Evolutionary conservation across 108 stramenopile species (phyloP).

Genomic region (Bacterosira constricta): DNA sequence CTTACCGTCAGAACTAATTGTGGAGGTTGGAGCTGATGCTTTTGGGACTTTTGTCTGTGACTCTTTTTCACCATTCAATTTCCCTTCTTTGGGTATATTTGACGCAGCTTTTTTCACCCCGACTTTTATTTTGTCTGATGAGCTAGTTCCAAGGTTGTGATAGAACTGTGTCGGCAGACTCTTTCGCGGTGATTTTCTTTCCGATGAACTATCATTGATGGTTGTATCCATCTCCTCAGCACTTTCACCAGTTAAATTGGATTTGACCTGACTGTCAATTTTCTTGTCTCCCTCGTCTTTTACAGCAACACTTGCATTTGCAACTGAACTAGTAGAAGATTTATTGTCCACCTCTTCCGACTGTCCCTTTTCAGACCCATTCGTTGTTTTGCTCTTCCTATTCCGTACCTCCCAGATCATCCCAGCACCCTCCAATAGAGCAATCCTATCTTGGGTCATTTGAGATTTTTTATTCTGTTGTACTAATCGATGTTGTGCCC

Average conservation of each 20-base stretch:
- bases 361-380: background rate
- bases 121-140: background rate
- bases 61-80: too few species aligned
- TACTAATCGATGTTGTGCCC: slow-evolving; percentile 1
- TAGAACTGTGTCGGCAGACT: background rate
- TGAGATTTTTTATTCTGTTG: slow-evolving; percentile 6
- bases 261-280: background rate
- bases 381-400: background rate
- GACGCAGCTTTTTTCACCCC: background rate
- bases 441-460: slow-evolving; percentile 6
- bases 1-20: background rate
- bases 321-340: background rate
- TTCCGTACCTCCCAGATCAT: slow-evolving; percentile 11
- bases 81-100: too few species aligned
- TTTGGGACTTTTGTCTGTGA: too few species aligned
- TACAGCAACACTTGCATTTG: background rate
- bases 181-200: slow-evolving; percentile 20
- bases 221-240: background rate
- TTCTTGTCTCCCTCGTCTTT: background rate
- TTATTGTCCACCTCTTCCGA: background rate
- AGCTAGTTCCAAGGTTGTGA: background rate
- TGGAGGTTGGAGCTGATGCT: background rate
- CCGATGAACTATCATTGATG: background rate
- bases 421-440: slow-evolving; percentile 12
- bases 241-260: background rate